Conservation (phyloP, 139 green algal genomes). For the Micractinium conductrix region DNA sequence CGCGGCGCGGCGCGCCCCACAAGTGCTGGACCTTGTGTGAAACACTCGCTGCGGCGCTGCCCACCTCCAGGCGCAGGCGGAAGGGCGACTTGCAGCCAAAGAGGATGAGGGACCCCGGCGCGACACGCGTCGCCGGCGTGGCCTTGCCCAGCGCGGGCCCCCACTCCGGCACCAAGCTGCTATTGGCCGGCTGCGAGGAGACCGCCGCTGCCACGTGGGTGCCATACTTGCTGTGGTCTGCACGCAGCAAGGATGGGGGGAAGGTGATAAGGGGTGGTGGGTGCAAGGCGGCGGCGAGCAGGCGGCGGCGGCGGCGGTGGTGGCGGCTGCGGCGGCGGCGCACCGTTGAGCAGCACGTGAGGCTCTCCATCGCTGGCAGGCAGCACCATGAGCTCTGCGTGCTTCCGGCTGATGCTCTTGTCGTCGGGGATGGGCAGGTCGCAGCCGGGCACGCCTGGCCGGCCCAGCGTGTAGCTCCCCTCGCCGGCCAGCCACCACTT, state of each 20-base stretch:
- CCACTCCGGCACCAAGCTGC: no score
- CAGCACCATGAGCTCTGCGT: not conserved
- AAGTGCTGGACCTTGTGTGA: no score
- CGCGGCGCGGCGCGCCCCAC: no score
- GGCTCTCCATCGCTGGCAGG: not conserved
- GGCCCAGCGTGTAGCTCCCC: not conserved
- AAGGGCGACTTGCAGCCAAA: conserved; percentile 17
- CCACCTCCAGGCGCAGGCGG: not conserved
- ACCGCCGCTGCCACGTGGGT: not conserved
- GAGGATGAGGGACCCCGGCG: not conserved
- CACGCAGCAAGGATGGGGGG: not conserved
- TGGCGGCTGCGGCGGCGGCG: not conserved
- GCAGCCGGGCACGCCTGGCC: not conserved
- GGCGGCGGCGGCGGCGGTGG: not conserved
- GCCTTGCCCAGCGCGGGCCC: not conserved
- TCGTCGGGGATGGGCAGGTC: not conserved
- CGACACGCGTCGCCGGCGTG: not conserved
- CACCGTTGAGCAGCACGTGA: conserved; percentile 13
- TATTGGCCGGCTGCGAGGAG: no score
- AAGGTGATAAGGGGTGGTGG: not conserved
- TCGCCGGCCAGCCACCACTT: conserved; percentile 8
- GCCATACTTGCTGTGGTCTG: conserved; percentile 29
- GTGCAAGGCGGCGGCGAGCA: not conserved
- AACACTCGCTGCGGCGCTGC: no score
- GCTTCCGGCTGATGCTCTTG: conserved; percentile 18